A percentile compares a stretch with the other conserved stretches of the same genome.
phyloP scores from a whole-genome alignment of 306 rosid genomes.

The Amphicarpaea edgeworthii region DNA sequence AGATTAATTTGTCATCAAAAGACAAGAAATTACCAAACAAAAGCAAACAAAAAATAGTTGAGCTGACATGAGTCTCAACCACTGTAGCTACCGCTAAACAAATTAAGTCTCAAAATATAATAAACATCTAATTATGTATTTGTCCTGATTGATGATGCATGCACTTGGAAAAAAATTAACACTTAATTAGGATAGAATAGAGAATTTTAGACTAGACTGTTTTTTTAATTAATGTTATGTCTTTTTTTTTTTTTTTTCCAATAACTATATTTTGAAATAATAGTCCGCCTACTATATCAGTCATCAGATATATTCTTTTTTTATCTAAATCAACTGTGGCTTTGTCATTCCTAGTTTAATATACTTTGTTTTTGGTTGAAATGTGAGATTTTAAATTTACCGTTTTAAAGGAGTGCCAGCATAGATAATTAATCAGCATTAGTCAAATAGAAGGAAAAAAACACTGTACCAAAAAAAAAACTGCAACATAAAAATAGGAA shows the following conservation, averaged over 20 bases:
- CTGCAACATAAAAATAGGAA: no score
- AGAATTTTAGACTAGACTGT: no score
- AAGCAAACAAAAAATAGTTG: conserved; percentile 31
- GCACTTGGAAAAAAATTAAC: no score
- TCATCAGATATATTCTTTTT: no score
- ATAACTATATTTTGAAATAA: no score
- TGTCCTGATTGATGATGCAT: no score
- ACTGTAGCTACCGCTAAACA: neutral
- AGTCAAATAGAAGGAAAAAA: neutral
- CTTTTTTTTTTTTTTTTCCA: no score
- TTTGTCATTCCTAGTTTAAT: neutral
- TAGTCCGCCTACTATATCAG: no score
- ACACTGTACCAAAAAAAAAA: neutral
- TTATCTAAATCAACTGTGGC: neutral
- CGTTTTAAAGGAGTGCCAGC: neutral
- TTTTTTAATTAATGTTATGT: no score
- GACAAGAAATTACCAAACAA: conserved; percentile 37
- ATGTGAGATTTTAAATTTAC: neutral
- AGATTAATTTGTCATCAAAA: conserved; percentile 3
- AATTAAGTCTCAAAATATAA: neutral
- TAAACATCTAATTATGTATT: neutral
- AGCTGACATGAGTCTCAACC: conserved; percentile 7
- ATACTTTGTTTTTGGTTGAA: neutral
- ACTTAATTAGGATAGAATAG: no score
- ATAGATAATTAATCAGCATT: neutral